These are phyloP conservation scores for Cryptosporidium canis DNA, from an alignment of 169 alveolate genomes.

Conservation along the genomic window DNA sequence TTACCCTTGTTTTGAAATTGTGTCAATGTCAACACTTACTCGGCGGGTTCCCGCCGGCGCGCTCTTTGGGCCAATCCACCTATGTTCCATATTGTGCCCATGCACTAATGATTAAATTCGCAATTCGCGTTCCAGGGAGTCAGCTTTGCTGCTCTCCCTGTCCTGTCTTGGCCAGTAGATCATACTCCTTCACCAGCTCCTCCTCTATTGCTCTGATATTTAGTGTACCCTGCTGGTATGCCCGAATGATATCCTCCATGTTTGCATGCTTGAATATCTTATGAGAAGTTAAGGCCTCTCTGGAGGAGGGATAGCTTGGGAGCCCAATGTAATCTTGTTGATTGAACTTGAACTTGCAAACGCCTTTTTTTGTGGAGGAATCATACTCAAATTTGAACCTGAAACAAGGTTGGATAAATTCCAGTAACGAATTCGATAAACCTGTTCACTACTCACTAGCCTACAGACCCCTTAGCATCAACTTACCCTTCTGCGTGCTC, in stretches of 20 bases:
- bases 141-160: neutral
- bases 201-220: constrained; percentile 26
- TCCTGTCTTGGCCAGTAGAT: neutral
- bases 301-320: constrained; percentile 68
- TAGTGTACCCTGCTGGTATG: constrained; percentile 66
- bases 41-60: constrained; percentile 14
- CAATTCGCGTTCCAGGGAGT: neutral
- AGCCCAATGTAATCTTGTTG: constrained; percentile 58
- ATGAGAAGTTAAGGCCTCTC: constrained; percentile 67
- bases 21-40: neutral
- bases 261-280: constrained; percentile 57
- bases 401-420: neutral
- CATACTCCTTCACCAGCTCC: constrained; percentile 19
- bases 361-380: constrained; percentile 25
- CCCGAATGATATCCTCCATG: constrained; percentile 54
- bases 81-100: too few relatives aligned
- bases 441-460: neutral
- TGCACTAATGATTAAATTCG: neutral
- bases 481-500: constrained; percentile 72
- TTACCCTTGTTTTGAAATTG: neutral
- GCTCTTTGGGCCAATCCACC: too few relatives aligned
- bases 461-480: neutral
- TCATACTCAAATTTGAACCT: constrained; percentile 65
- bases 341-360: constrained; percentile 34
- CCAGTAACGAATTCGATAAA: neutral